A percentile compares a stretch with the other conserved stretches of the same genome.
These are phyloP conservation scores for Coleophoma cylindrospora DNA, from an alignment of 2,329 filamentous ascomycete species.

Conservation along the genomic window DNA sequence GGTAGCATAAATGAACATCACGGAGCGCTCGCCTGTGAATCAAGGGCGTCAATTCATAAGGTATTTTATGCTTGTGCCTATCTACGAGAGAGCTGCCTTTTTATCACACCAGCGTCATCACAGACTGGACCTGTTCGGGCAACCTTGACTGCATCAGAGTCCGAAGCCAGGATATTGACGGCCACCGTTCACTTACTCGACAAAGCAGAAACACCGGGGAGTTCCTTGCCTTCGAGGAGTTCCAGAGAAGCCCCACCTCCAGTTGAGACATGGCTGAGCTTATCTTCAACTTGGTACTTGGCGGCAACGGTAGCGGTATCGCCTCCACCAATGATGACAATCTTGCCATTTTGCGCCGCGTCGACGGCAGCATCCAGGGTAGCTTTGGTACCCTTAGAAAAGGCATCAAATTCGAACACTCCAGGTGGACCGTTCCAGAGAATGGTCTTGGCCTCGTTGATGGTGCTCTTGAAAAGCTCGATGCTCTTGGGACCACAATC, in stretches of 20 bases:
- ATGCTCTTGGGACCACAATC: constrained; percentile 89
- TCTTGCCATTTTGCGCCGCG: constrained; percentile 78
- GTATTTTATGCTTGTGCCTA: not conserved
- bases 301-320: constrained; percentile 97
- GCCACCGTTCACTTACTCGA: constrained; percentile 61
- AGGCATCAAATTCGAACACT: constrained; percentile 96
- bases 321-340: constrained; percentile 97
- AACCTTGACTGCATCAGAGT: constrained; percentile 25
- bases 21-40: not conserved
- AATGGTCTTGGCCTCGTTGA: constrained; percentile 87
- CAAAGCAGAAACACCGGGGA: constrained; percentile 89
- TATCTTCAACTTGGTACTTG: constrained; percentile 93
- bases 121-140: constrained; percentile 19
- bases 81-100: not conserved
- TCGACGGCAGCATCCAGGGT: constrained; percentile 85
- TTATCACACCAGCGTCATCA: constrained; percentile 7
- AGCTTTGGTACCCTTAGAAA: constrained; percentile 86
- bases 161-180: constrained; percentile 8
- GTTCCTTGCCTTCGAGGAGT: constrained; percentile 94
- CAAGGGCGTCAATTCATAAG: not conserved
- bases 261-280: constrained; percentile 97
- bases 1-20: not conserved
- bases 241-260: constrained; percentile 94
- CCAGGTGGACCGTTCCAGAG: constrained; percentile 98
- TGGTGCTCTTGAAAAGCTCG: constrained; percentile 82